Evolutionary conservation across 805 yeast species (phyloP), one percentile per base, ranked within the genome.

Genomic region (Maudiozyma barnettii): DNA sequence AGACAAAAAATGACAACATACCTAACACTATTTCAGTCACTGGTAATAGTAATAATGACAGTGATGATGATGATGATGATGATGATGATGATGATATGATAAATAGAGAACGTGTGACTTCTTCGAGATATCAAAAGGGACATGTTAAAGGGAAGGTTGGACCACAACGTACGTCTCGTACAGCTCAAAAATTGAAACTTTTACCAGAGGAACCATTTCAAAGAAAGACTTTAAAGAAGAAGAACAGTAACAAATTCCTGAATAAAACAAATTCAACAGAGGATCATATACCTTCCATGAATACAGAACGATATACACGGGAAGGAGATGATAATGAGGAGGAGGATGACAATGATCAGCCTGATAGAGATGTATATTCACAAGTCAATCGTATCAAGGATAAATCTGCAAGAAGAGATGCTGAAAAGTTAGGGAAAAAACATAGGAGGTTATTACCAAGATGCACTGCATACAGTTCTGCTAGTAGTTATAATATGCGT

Each of bases 391-490:
- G 84, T 51, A 90, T 90, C 52, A 87, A 82, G 31, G 97, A 91
- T 54, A 75, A 84, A 19, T 82, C 93, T 0, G 97, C 97, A 1
- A 73, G 97, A 55, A 82, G 81, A 53, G 98, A 91, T 70, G 98
- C 99, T 0, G 96, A 90, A 61, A 78, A 90, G 44, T 70, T 93
- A 49, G 95, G 96, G 3, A 93, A 90, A 63, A 66, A 68, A 33
- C 73, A 72, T 52, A 70, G 98, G 51, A 84, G 84, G 31, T 68
- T 88, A 51, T 73, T 93, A 47, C 98, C 99, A 3, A 72, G 99
- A 51, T 96, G 90, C 1, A 91, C 98, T 0, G 95, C 96, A 2
- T 93, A 89, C 62, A 91, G 98, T 67, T 91, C 98, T 0, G 89
- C 97, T 23, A 90, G 96, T 29, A 80, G 93, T 21, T 93, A 90